phyloP scores from a whole-genome alignment of 1,284 basidiomycete species.

The Cystobasidium slooffiae region DNA sequence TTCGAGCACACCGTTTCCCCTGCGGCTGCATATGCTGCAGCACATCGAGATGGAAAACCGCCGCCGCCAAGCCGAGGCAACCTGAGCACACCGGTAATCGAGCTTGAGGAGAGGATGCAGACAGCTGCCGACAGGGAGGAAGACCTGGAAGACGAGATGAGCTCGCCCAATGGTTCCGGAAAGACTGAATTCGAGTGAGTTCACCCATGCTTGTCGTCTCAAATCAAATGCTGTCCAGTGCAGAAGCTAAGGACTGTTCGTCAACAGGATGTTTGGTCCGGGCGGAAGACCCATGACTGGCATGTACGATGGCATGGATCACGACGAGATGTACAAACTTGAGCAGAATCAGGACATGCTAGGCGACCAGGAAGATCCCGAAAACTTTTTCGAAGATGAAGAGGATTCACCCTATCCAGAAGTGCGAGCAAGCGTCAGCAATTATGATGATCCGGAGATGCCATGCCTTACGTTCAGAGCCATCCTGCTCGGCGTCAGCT shows the following conservation, averaged over 20 bases:
- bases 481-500: constrained; percentile 54
- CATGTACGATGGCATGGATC: constrained; percentile 27
- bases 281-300: constrained; percentile 14
- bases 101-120: constrained; percentile 38
- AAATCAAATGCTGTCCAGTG: background rate
- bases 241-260: background rate
- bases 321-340: constrained; percentile 28
- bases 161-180: constrained; percentile 12
- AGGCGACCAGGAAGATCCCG: background rate
- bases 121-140: constrained; percentile 2
- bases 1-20: constrained; percentile 14
- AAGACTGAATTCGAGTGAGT: constrained; percentile 39
- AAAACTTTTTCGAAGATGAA: constrained; percentile 33
- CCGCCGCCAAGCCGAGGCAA: constrained; percentile 9
- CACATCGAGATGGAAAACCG: constrained; percentile 38
- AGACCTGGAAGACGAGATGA: background rate
- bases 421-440: constrained; percentile 91
- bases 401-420: constrained; percentile 60
- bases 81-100: constrained; percentile 38
- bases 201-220: background rate
- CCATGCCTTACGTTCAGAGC: constrained; percentile 61
- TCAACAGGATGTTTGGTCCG: background rate
- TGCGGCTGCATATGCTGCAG: constrained; percentile 38
- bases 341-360: constrained; percentile 4
- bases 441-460: constrained; percentile 93